A percentile compares a stretch with the other conserved stretches of the same genome.
phyloP scores from a whole-genome alignment of 2,329 filamentous ascomycete genomes.

The Diaporthe nobilis region DNA sequence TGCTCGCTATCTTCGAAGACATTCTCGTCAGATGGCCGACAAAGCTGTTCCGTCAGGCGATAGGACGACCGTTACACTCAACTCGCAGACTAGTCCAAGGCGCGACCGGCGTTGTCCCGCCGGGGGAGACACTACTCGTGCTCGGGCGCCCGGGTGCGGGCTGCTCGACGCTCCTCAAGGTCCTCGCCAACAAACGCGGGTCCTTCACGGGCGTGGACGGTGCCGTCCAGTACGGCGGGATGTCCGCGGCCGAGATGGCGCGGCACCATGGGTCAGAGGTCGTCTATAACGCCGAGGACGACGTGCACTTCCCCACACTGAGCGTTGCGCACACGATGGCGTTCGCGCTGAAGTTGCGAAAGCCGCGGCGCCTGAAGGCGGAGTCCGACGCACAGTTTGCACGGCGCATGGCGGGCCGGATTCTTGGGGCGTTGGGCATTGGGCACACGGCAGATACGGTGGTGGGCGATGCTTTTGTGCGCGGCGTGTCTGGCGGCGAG shows the following conservation, averaged over 20 bases:
- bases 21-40: background rate
- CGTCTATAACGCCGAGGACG: constrained; percentile 58
- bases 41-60: background rate
- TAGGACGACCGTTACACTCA: background rate
- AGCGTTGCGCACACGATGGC: constrained; percentile 76
- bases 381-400: background rate
- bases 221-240: constrained; percentile 47
- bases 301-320: constrained; percentile 78
- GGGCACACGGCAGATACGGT: constrained; percentile 45
- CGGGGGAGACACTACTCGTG: constrained; percentile 46
- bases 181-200: constrained; percentile 50
- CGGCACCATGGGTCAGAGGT: constrained; percentile 49
- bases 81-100: background rate
- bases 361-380: background rate
- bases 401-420: background rate
- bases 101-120: background rate
- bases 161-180: constrained; percentile 50
- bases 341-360: constrained; percentile 68
- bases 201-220: constrained; percentile 49
- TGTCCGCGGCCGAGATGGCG: constrained; percentile 42
- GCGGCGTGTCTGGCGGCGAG: constrained; percentile 72
- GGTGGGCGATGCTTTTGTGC: constrained; percentile 65
- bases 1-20: background rate
- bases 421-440: constrained; percentile 27
- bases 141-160: constrained; percentile 51